Base-by-base conservation (phyloP, 2,329 filamentous ascomycete genomes). In the Aureobasidium pullulans region DNA sequence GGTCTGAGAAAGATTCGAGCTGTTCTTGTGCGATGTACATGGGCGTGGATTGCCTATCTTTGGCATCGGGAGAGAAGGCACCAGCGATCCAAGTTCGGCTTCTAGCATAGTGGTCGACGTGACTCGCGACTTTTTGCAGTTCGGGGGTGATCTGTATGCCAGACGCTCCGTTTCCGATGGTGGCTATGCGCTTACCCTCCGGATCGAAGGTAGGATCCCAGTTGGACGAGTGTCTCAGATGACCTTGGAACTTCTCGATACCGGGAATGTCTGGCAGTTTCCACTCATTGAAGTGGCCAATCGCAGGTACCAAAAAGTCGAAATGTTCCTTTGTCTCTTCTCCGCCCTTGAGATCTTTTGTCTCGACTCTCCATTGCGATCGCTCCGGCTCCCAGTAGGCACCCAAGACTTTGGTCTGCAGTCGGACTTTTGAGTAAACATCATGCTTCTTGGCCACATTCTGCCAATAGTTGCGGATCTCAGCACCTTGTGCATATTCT, bases 391-490 rank as follows among this genome's bases (percentile, higher is more conserved):
- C 72, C 86, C 86, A 90, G 11, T 75, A 70, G 1, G 81, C 75
- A 1, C 73, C 76, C 2, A 80, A 72, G 1, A 89, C 81, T n/a
- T 76, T 76, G 28, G 81, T 82, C 8, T 77, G 72, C 9, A 85
- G 75, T 59, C 79, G 78, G 1, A 84, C 72, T 56, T 81, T 79
- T 36, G 81, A 74, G 67, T 88, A 85, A 1, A 89, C 81, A 57
- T 84, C 77, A 68, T 88, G 80, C 64, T 89, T 87, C 7, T 74
- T 74, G 0, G 86, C 85, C 3, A 87, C 70, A 0, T 70, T 70
- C 64, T 87, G 79, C 84, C 85, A 85, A 67, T 90, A 90, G 15
- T 82, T 77, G 6, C 78, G 73, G 61, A 90, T 90, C 69, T 90
- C 87, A 4, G 73, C 68, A 0, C 86, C 86, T 39, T 82, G 81